Percentiles rank a stretch among this genome's conserved stretches.
Conservation (phyloP, 257 asterid species). For the Thymus quinquecostatus region DNA sequence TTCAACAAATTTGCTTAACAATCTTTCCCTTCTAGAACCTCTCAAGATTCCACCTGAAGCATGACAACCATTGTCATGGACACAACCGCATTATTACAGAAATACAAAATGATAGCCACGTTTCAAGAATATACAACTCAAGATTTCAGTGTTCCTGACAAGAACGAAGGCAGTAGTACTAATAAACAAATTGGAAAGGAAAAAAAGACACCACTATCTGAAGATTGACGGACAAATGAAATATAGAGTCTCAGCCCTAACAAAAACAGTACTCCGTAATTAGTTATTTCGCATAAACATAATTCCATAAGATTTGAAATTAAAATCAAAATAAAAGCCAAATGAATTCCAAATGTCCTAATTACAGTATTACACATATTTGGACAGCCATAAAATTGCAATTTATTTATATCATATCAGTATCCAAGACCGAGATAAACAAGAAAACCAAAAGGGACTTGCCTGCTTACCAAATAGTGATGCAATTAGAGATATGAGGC, state of each 20-base stretch:
- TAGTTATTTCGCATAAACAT: background rate
- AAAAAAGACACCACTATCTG: background rate
- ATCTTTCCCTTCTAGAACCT: slow-evolving; percentile 96
- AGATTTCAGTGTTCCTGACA: slow-evolving; percentile 8
- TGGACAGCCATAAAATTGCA: background rate
- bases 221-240: background rate
- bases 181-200: background rate
- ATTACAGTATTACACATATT: background rate
- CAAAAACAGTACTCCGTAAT: slow-evolving; percentile 4
- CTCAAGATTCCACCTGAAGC: slow-evolving; percentile 83
- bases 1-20: slow-evolving; percentile 92
- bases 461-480: slow-evolving; percentile 88
- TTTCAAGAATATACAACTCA: slow-evolving; percentile 15
- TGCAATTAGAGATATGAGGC: slow-evolving; percentile 85
- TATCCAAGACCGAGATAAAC: slow-evolving; percentile 9
- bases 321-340: slow-evolving; percentile 2
- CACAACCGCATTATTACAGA: slow-evolving; percentile 7
- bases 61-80: slow-evolving; percentile 27
- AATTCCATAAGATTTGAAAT: slow-evolving; percentile 3
- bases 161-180: slow-evolving; percentile 12
- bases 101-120: slow-evolving; percentile 17
- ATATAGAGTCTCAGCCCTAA: background rate
- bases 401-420: background rate
- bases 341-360: slow-evolving; percentile 1
- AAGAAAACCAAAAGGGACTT: slow-evolving; percentile 29